Conservation (phyloP, 1,284 basidiomycete genomes). For the Takashimella tepidaria region DNA sequence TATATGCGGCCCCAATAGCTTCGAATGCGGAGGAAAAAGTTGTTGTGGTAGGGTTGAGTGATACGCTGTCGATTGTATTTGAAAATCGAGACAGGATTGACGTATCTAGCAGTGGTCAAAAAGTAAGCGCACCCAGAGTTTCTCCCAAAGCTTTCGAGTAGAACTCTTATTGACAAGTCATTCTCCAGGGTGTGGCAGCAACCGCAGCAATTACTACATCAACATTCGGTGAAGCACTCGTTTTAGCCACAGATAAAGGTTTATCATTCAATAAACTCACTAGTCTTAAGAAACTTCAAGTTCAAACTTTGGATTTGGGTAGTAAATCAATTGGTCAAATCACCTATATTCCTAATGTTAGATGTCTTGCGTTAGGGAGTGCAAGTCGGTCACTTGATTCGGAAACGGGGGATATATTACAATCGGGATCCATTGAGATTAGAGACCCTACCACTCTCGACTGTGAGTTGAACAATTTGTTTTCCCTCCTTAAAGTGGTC, state of each 20-base stretch:
- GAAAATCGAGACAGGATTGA: slow-evolving; percentile 62
- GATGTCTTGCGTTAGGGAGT: slow-evolving; percentile 62
- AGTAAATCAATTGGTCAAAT: slow-evolving; percentile 63
- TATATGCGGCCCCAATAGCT: slow-evolving; percentile 8
- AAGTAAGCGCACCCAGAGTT: slow-evolving; percentile 52
- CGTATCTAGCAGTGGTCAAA: slow-evolving; percentile 66
- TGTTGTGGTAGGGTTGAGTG: slow-evolving; percentile 34
- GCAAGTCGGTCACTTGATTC: slow-evolving; percentile 54
- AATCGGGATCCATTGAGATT: slow-evolving; percentile 60
- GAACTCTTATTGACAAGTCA: neutral
- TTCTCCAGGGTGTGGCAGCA: slow-evolving; percentile 57
- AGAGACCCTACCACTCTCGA: slow-evolving; percentile 62
- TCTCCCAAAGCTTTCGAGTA: neutral
- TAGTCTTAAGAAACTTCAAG: slow-evolving; percentile 74
- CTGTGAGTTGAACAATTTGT: slow-evolving; percentile 51
- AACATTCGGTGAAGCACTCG: slow-evolving; percentile 54
- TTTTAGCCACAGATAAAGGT: slow-evolving; percentile 56
- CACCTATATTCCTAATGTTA: slow-evolving; percentile 55
- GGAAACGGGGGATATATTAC: slow-evolving; percentile 54
- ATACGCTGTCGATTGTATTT: slow-evolving; percentile 49
- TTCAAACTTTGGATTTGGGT: slow-evolving; percentile 68
- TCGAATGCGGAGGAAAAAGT: slow-evolving; percentile 25
- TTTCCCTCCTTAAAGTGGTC: no score
- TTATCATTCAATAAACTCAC: slow-evolving; percentile 62
- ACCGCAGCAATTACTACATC: slow-evolving; percentile 54